phyloP scores from a whole-genome alignment of 208 protist species.

The Trypanosoma avium region DNA sequence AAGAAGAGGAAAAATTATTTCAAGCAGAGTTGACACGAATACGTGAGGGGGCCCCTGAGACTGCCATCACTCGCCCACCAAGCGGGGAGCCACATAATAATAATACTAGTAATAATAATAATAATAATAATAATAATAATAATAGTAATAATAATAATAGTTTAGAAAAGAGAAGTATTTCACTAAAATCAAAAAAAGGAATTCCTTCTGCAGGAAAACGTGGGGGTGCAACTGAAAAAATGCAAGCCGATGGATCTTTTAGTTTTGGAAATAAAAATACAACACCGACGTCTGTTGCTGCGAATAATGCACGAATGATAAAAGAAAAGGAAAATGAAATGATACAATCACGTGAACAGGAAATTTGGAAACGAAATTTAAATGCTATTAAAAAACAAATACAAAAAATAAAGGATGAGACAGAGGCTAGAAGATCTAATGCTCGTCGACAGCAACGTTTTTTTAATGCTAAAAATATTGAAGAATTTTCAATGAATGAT shows the following conservation, averaged over 20 bases:
- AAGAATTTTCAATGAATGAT: slow-evolving; percentile 68
- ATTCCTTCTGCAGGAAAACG: neutral
- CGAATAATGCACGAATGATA: slow-evolving; percentile 3
- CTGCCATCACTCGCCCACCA: neutral
- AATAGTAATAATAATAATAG: no score
- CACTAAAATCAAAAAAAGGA: no score
- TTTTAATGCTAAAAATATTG: slow-evolving; percentile 47
- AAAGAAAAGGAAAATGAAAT: slow-evolving; percentile 44
- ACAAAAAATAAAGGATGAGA: slow-evolving; percentile 18
- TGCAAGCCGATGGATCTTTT: no score
- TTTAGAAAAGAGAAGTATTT: no score
- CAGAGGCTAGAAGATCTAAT: slow-evolving; percentile 21
- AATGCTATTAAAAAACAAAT: slow-evolving; percentile 40
- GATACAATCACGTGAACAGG: slow-evolving; percentile 33
- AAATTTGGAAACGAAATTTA: slow-evolving; percentile 37
- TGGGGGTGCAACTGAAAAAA: no score
- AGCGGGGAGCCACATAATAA: neutral
- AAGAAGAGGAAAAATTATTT: slow-evolving; percentile 33
- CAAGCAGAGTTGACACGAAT: slow-evolving; percentile 25
- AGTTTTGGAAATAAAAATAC: neutral
- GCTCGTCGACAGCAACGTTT: slow-evolving; percentile 45
- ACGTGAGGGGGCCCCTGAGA: neutral
- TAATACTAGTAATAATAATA: slow-evolving; percentile 7
- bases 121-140: no score
- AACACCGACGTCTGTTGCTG: neutral